Percentiles rank a stretch among this genome's conserved stretches.
Evolutionary conservation across 2,329 filamentous ascomycete genomes (phyloP).

Genomic region (Gliomastix tumulicola): DNA sequence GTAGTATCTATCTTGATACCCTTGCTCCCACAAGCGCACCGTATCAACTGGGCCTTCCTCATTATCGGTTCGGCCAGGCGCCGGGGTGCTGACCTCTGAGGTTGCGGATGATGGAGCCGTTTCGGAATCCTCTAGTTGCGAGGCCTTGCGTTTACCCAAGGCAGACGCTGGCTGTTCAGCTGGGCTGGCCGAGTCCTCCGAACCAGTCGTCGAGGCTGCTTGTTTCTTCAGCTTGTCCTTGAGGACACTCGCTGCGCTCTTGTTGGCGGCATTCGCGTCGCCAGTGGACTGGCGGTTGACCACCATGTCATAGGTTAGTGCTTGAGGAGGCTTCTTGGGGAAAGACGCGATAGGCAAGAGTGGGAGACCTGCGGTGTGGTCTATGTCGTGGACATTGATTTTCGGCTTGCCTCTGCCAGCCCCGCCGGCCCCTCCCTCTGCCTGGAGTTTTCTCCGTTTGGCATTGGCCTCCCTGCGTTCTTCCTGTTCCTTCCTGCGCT

Average conservation of each 20-base stretch:
- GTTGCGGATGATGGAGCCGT: constrained; percentile 53
- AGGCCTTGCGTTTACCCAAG: constrained; percentile 71
- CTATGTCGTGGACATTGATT: constrained; percentile 21
- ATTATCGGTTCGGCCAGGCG: constrained; percentile 34
- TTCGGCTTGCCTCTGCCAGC: constrained; percentile 7
- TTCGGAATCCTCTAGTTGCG: constrained; percentile 49
- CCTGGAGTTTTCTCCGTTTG: constrained; percentile 70
- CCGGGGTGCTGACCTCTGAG: constrained; percentile 37
- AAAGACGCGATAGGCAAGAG: constrained; percentile 38
- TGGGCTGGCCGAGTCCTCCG: constrained; percentile 12
- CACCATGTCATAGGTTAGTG: constrained; percentile 81
- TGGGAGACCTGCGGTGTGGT: constrained; percentile 20
- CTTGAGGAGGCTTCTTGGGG: constrained; percentile 43
- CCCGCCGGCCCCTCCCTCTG: constrained; percentile 29
- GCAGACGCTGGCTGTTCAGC: constrained; percentile 32
- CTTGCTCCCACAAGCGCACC: constrained; percentile 88
- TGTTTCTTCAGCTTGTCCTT: constrained; percentile 76
- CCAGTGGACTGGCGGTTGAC: constrained; percentile 63
- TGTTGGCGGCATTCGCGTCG: constrained; percentile 77
- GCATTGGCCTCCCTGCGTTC: constrained; percentile 74
- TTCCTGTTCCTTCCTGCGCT: constrained; percentile 76
- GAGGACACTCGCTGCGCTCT: constrained; percentile 84
- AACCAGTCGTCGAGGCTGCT: too few relatives aligned
- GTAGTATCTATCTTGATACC: constrained; percentile 93
- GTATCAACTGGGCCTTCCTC: constrained; percentile 70